Evolutionary conservation across 306 rosid genomes (phyloP).

Genomic region (Glycine soja): DNA sequence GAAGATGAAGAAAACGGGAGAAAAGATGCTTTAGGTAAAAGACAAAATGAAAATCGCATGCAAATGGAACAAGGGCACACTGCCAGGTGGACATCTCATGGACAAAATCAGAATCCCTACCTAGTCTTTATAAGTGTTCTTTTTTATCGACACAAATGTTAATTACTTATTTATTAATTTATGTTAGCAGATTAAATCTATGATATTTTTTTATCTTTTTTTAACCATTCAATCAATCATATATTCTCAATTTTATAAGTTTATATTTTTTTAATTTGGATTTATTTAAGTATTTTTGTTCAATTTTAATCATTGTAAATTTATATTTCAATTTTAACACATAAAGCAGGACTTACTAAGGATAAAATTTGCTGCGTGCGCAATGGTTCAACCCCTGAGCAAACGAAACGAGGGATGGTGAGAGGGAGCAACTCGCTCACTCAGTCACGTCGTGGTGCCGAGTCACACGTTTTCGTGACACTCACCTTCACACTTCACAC

Average conservation of each 20-base stretch:
- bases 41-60: not conserved
- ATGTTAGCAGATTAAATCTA: no score
- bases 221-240: no score
- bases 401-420: slow-evolving; percentile 39
- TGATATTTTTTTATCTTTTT: no score
- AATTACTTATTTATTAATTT: no score
- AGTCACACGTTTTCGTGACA: slow-evolving; percentile 27
- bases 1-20: not conserved
- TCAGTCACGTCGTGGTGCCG: slow-evolving; percentile 46
- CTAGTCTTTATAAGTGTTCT: no score
- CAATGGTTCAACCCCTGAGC: slow-evolving; percentile 48
- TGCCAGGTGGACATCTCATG: slow-evolving; percentile 27
- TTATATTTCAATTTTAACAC: no score
- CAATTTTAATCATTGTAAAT: no score
- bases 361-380: not conserved
- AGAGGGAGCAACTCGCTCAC: slow-evolving; percentile 4
- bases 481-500: not conserved
- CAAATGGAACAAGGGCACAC: not conserved
- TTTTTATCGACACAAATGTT: no score
- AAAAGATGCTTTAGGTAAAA: not conserved
- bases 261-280: no score
- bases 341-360: no score
- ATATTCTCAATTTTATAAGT: no score
- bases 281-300: no score
- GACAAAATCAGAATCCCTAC: not conserved